phyloP scores from a whole-genome alignment of 768 basidiomycete species.

The Psilocybe tampanensis region DNA sequence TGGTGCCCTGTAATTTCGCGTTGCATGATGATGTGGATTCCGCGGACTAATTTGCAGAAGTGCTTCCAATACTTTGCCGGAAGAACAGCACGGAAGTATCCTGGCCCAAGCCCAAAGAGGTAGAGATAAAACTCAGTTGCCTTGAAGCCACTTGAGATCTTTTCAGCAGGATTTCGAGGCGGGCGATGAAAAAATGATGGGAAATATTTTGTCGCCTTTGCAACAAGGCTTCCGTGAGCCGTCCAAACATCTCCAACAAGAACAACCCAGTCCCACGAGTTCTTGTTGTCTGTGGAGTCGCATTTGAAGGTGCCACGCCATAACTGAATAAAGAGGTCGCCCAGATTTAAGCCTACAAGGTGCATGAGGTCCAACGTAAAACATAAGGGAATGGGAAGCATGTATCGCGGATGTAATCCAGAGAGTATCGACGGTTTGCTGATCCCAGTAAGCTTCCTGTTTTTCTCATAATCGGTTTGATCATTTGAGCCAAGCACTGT shows the following conservation, averaged over 20 bases:
- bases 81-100: constrained; percentile 25
- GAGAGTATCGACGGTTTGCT: constrained; percentile 32
- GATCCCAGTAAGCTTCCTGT: constrained; percentile 32
- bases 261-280: constrained; percentile 29
- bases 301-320: constrained; percentile 31
- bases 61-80: constrained; percentile 27
- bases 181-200: constrained; percentile 18
- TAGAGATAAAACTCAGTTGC: constrained; percentile 35
- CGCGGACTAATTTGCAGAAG: constrained; percentile 31
- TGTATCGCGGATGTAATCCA: constrained; percentile 22
- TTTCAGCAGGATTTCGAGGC: constrained; percentile 27
- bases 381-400: constrained; percentile 24
- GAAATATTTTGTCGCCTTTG: constrained; percentile 16
- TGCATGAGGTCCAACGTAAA: constrained; percentile 36
- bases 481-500: constrained; percentile 16
- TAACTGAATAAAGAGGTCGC: constrained; percentile 27
- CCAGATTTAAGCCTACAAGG: constrained; percentile 27
- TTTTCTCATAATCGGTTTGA: constrained; percentile 20
- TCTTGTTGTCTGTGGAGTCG: constrained; percentile 18
- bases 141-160: constrained; percentile 29
- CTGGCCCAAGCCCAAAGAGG: constrained; percentile 32
- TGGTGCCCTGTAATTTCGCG: constrained; percentile 17
- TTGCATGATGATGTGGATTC: constrained; percentile 23
- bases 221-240: constrained; percentile 30
- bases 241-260: constrained; percentile 22